Evolutionary conservation across 495 filamentous ascomycete species (phyloP), one percentile per base, ranked within the genome.

Genomic region (Clavariopsis aquatica): DNA sequence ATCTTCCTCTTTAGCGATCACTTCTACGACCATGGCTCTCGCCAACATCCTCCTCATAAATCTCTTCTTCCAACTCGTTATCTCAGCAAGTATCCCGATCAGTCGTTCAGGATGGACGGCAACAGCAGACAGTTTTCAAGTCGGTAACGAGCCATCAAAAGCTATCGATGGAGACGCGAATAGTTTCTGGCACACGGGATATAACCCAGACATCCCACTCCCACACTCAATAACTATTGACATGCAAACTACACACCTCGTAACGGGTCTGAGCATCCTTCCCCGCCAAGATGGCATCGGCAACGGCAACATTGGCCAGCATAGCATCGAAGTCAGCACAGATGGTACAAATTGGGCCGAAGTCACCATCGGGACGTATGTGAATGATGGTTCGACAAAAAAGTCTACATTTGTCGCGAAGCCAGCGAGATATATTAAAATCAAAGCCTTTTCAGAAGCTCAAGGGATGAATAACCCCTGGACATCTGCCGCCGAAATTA

Each of bases 241-340:
- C 60, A 73, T 77, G 69, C 66, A 74, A 60, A 62, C 71, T 74
- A n/a, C 49, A 68, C 29, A 78, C 52, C 34, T 75, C 64, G 19
- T 75, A 74, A 54, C 62, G 41, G 60, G 45, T 60, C 28, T 69
- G 24, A 47, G 51, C 62, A 41, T 49, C 34, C 53, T 70, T 23
- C 79, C 79, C 34, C 74, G 71, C 12, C 62, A 74, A 43, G 76
- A 78, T 38, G 60, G 55, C 8, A 57, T 10, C 12, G 38, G 22
- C 5, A 73, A 75, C 49, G 78, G 78, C 4, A 72, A 72, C 38
- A 81, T 82, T 45, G 73, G 73, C 20, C 65, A 76, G 34, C 78
- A 82, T 56, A 62, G 62, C n/a, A 67, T 82, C 22, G 73, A 71
- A 29, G 20, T 78, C 13, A 82, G 80, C 69, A 57, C 52, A 0